Base-by-base conservation (phyloP, 768 basidiomycete genomes). In the Mycena haematopus region DNA sequence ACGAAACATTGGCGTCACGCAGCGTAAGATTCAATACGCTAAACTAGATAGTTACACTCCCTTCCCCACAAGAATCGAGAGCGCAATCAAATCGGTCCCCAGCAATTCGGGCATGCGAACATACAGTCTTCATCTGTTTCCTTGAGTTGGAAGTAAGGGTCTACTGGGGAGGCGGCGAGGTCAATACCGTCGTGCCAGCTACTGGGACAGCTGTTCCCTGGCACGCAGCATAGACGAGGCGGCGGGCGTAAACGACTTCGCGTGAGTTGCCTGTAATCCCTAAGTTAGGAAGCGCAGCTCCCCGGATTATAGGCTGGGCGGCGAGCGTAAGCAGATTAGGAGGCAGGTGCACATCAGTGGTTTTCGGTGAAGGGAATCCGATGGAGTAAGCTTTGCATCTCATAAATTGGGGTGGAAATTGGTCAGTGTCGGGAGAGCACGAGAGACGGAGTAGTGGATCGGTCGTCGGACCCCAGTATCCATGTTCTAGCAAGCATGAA, bases 221-320 rank as follows among this genome's bases (percentile, higher is more conserved):
- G 35, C 38, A 8, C 14, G 52, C 52, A 10, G 52, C 56, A 24
- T 54, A 36, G 0, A 59, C 51, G 9, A 45, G 17, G n/a, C 58
- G 52, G 2, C 57, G 54, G 1, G 62, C 62, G 19, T 21, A n/a
- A 27, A 55, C 35, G 15, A 66, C 61, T 11, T 27, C 52, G 27
- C 31, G 33, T 8, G 40, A 40, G 19, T 62, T 66, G 22, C 65
- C 65, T 17, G 53, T 44, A 22, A 66, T 52, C 6, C 54, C 50
- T 0, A 66, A 27, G 14, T 7, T n/a, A 24, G 24, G 49, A 9
- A 66, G 61, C 9, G 52, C 56, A 10, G 60, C 65, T 14, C 65
- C 62, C 27, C 65, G 61, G 14, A 66, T 58, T 22, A 66, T 62
- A 2, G 65, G 65, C 33, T 63, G 65, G 1, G 42, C 47, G 5